These are phyloP conservation scores for Aspergillus melleus DNA, from an alignment of 2,329 filamentous ascomycete genomes.

Conservation along the genomic window DNA sequence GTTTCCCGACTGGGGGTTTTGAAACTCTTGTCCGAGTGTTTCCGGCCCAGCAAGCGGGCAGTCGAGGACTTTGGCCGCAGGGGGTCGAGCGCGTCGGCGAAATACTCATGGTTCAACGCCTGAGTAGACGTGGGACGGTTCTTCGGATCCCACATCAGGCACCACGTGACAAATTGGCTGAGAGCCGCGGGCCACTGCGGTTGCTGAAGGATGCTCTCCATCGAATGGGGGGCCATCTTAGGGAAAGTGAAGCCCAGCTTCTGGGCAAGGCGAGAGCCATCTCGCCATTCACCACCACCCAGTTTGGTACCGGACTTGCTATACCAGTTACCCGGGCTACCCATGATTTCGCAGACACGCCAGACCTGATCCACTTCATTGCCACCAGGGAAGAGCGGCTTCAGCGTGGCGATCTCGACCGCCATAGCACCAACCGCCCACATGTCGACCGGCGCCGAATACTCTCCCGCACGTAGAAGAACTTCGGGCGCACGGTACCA, in stretches of 20 bases:
- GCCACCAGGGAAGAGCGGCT: conserved; percentile 93
- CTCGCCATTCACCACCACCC: conserved; percentile 95
- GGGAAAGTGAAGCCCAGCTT: conserved; percentile 98
- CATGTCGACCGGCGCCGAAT: conserved; percentile 96
- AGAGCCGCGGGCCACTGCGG: conserved; percentile 90
- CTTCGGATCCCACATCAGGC: conserved; percentile 98
- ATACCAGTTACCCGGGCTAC: conserved; percentile 96
- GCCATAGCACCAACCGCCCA: conserved; percentile 99
- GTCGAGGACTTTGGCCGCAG: conserved; percentile 87
- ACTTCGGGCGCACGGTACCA: conserved; percentile 97
- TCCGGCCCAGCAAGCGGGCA: conserved; percentile 80
- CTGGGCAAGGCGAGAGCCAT: conserved; percentile 85
- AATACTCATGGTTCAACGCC: conserved; percentile 94
- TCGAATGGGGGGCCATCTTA: conserved; percentile 95
- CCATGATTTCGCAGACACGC: conserved; percentile 99
- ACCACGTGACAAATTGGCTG: conserved; percentile 95
- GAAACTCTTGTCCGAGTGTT: conserved; percentile 78
- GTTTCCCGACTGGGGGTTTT: conserved; percentile 65
- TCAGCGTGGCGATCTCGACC: conserved; percentile 93
- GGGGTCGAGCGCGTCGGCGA: conserved; percentile 87
- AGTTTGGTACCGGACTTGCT: conserved; percentile 84
- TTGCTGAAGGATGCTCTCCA: conserved; percentile 87
- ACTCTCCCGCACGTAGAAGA: conserved; percentile 87
- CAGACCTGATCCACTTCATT: conserved; percentile 99
- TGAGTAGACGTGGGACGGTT: conserved; percentile 86